Base-by-base conservation (phyloP, 495 filamentous ascomycete genomes). In the Xanthoparmelia taractica region DNA sequence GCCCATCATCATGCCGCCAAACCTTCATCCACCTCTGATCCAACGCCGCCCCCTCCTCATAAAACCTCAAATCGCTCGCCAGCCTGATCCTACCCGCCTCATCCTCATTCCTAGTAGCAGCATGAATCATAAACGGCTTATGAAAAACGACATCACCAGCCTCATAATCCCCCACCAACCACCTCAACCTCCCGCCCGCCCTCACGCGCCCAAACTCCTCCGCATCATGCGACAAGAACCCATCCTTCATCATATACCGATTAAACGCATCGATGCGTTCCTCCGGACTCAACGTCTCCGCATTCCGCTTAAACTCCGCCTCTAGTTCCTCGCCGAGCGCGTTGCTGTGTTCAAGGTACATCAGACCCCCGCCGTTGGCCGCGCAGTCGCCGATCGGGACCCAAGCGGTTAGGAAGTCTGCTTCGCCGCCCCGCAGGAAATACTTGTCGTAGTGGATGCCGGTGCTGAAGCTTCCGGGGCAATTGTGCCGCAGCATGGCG, bases 401-500 rank as follows among this genome's bases (percentile, higher is more conserved):
- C 85, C 85, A 88, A 8, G 83, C 83, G 23, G 84, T 88, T 8
- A 87, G 66, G 63, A 75, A 78, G 1, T 79, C 82, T 10, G 81
- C 76, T 36, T 82, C 80, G 0, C 83, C 84, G 63, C 80, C 68
- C 2, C 84, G 70, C n/a, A 88, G 72, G 70, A 87, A 88, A 34
- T 85, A 83, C 69, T 85, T 84, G 66, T 88, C 85, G 66, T 87
- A 87, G 66, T 87, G 85, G 0, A 87, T 80, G 0, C 81, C 83
- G 60, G 84, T 87, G 0, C 83, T 80, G 66, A 82, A 77, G 12
- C 78, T 79, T 1, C 79, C 76, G 8, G 85, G 85, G 18, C 82
- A 77, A 63, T 85, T 86, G 66, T 86, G 83, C 34, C 85, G 71
- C 62, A 87, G 66, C 29, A 86, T 66, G 0, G 79, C 79, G 20